Evolutionary conservation across 2,329 filamentous ascomycete genomes (phyloP).

Genomic region (Diatrype stigma): DNA sequence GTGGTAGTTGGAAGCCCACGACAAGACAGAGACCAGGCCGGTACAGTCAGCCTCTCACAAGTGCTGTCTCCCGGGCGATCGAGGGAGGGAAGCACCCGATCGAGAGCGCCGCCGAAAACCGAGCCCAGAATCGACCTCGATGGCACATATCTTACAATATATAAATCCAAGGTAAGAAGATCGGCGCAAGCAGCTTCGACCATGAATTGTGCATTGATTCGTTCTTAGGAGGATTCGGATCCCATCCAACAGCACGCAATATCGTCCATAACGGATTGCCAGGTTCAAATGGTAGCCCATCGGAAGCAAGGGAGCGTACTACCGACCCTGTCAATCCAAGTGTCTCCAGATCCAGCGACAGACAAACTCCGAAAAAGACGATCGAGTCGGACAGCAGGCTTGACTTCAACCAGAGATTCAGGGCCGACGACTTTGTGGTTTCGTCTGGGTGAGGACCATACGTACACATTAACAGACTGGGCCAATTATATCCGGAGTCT

Average conservation of each 20-base stretch:
- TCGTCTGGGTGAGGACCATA: conserved; percentile 50
- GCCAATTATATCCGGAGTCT: conserved; percentile 45
- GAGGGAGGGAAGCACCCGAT: conserved; percentile 31
- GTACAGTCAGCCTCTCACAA: conserved; percentile 35
- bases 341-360: conserved; percentile 45
- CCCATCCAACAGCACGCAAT: conserved; percentile 51
- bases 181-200: background rate
- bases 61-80: conserved; percentile 34
- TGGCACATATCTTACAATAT: conserved; percentile 47
- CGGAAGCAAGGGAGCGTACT: conserved; percentile 58
- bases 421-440: conserved; percentile 51
- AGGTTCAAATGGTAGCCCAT: conserved; percentile 55
- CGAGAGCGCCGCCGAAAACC: conserved; percentile 31
- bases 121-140: conserved; percentile 32
- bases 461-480: conserved; percentile 56
- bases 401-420: conserved; percentile 49
- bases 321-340: conserved; percentile 55
- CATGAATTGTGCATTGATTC: conserved; percentile 10
- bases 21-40: conserved; percentile 32
- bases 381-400: conserved; percentile 57
- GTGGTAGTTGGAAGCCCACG: conserved; percentile 47
- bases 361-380: conserved; percentile 61
- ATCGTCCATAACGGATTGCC: conserved; percentile 50
- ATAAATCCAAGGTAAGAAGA: conserved; percentile 49
- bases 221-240: conserved; percentile 47